Evolutionary conservation across 1,139 yeast species (phyloP), one percentile per base, ranked within the genome.

Genomic region (Kurtzmaniella quercitrusa): DNA sequence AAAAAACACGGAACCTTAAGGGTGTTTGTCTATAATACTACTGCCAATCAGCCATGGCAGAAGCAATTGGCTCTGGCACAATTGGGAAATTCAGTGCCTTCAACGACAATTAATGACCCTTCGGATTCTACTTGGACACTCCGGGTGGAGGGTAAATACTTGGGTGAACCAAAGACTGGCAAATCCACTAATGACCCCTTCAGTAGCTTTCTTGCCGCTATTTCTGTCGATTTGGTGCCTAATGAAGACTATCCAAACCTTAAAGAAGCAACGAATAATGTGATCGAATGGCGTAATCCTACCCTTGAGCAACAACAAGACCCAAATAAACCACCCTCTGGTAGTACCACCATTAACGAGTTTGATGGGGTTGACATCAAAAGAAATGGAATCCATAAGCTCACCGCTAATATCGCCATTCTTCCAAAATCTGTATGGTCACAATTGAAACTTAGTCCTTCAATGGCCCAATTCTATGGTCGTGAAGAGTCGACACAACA

Each of bases 41-140:
- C 85, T 38, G 86, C 82, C 49, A 87, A 88, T 60, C 98, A 93
- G 65, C 89, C 94, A 39, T 93, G 98, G 98, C 98, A 91, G 59
- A 71, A 70, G 42, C 72, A 68, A 46, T 64, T 70, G 43, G 25
- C 23, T 8, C 62, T 53, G 37, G 54, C 55, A 50, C 62, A 59
- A 50, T 54, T 56, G 41, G 61, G 59, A 3, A 50, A 54, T 29
- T 52, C 58, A 2, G 48, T 55, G 11, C 42, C 55, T 2, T 61
- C 60, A 16, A 53, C 59, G 6, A 43, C 54, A 8, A 21, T 27
- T 8, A 21, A 19, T n/a, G 38, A 36, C 21, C 47, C 56, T 2
- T 56, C 58, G 14, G 79, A 73, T 41, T 79, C 94, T 7, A 59
- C 79, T 5, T 93, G 97, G 97, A 86, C 94, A 1, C 71, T 93